phyloP scores from a whole-genome alignment of 345 rosid genomes.

The Laguncularia racemosa region DNA sequence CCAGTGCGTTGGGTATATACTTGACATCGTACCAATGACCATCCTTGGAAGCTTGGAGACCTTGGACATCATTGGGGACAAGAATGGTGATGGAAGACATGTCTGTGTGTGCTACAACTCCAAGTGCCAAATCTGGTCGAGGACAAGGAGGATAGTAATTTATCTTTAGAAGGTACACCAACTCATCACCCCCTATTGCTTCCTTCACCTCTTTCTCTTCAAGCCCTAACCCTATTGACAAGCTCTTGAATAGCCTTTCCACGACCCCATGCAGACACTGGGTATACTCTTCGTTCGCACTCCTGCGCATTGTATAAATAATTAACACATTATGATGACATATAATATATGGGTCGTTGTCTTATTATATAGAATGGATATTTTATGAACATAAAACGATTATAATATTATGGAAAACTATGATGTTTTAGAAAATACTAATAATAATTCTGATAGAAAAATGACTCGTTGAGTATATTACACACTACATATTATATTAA shows the following conservation, averaged over 20 bases:
- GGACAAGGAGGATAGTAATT: slow-evolving; percentile 28
- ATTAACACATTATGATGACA: too few relatives aligned
- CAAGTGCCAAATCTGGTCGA: slow-evolving; percentile 17
- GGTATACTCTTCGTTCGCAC: slow-evolving; percentile 20
- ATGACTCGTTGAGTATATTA: too few relatives aligned
- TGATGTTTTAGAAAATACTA: too few relatives aligned
- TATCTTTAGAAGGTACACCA: slow-evolving; percentile 18
- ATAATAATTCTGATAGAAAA: too few relatives aligned
- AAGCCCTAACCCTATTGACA: too few relatives aligned
- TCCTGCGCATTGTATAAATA: too few relatives aligned
- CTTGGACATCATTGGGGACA: slow-evolving; percentile 19
- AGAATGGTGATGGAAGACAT: slow-evolving; percentile 22
- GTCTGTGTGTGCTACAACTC: slow-evolving; percentile 23
- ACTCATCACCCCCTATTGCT: slow-evolving; percentile 14
- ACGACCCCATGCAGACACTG: slow-evolving; percentile 11
- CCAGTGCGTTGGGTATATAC: slow-evolving; percentile 11
- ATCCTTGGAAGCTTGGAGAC: slow-evolving; percentile 24
- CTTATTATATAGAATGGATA: too few relatives aligned
- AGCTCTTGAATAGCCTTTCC: slow-evolving; percentile 3
- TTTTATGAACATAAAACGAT: too few relatives aligned
- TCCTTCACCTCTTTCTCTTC: not conserved
- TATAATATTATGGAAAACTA: too few relatives aligned
- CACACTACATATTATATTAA: too few relatives aligned
- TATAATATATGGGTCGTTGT: too few relatives aligned
- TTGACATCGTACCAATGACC: slow-evolving; percentile 22